Conservation (phyloP, 1,284 basidiomycete species). For the Grifola frondosa region DNA sequence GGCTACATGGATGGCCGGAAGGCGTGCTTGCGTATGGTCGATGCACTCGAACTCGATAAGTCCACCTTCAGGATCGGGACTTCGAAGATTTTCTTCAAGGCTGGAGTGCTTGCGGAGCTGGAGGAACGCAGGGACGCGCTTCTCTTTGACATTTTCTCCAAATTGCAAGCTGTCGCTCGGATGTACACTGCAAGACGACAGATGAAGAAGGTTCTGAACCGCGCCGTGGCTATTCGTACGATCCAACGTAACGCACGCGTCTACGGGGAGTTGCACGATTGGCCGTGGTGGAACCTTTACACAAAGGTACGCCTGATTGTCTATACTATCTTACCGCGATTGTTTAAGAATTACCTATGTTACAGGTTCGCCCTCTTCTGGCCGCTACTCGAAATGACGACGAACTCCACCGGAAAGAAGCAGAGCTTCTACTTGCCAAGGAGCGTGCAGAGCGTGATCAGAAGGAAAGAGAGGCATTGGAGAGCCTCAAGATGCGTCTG, state of each 20-base stretch:
- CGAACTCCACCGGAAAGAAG: slow-evolving; percentile 86
- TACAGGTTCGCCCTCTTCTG: slow-evolving; percentile 84
- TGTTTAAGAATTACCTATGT: slow-evolving; percentile 6
- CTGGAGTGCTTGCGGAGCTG: slow-evolving; percentile 95
- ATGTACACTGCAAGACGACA: slow-evolving; percentile 87
- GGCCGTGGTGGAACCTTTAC: slow-evolving; percentile 99
- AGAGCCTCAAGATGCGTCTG: slow-evolving; percentile 76
- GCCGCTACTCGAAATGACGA: slow-evolving; percentile 93
- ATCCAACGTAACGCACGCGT: slow-evolving; percentile 94
- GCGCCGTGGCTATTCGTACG: slow-evolving; percentile 87
- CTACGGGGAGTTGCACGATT: slow-evolving; percentile 86
- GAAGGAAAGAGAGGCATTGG: slow-evolving; percentile 75
- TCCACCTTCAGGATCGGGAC: slow-evolving; percentile 89
- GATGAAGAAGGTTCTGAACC: slow-evolving; percentile 94
- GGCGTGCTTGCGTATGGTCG: slow-evolving; percentile 92
- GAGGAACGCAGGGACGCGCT: slow-evolving; percentile 91
- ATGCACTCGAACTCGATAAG: slow-evolving; percentile 85
- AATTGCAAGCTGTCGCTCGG: slow-evolving; percentile 83
- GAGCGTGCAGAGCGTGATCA: slow-evolving; percentile 87
- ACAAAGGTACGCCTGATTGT: slow-evolving; percentile 61
- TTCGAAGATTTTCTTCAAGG: slow-evolving; percentile 99
- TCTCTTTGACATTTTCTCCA: slow-evolving; percentile 88
- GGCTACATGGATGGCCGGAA: slow-evolving; percentile 98
- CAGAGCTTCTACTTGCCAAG: slow-evolving; percentile 79
- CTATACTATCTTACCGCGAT: not conserved